Conservation (phyloP, 2,329 filamentous ascomycete species). For the Pseudogymnoascus sp. region DNA sequence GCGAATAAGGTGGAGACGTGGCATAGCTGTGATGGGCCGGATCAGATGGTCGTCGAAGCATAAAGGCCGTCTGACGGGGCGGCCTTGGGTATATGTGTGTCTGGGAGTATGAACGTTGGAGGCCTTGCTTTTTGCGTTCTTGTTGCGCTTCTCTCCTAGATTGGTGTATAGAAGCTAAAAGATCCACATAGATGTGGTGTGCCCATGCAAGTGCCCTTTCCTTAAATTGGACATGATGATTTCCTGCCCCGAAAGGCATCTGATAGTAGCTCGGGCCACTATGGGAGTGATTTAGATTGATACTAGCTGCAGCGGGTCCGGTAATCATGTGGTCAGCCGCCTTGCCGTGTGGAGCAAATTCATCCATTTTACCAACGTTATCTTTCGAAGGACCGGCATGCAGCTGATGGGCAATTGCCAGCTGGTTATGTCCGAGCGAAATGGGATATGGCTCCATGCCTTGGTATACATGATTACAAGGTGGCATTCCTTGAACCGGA, state of each 20-base stretch:
- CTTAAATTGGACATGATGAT: slow-evolving; percentile 44
- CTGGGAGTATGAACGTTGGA: slow-evolving; percentile 34
- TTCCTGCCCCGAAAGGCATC: background rate
- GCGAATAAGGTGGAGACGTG: background rate
- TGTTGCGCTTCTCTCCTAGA: slow-evolving; percentile 42
- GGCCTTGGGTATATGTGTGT: slow-evolving; percentile 47
- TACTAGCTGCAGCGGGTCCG: background rate
- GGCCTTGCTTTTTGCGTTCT: slow-evolving; percentile 26
- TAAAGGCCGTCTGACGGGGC: slow-evolving; percentile 25
- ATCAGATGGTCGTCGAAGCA: slow-evolving; percentile 1
- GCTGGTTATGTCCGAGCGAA: background rate
- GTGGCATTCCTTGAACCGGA: background rate
- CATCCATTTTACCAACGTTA: background rate
- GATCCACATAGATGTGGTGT: slow-evolving; percentile 63
- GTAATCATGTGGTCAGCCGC: slow-evolving; percentile 1
- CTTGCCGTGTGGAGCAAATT: background rate
- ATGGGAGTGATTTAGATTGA: background rate
- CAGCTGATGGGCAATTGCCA: background rate
- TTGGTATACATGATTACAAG: background rate
- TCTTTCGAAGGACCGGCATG: background rate
- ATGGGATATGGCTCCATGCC: slow-evolving; percentile 5
- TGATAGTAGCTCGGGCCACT: slow-evolving; percentile 1
- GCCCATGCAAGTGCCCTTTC: slow-evolving; percentile 62
- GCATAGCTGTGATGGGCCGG: background rate
- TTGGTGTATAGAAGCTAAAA: slow-evolving; percentile 57